phyloP scores from a whole-genome alignment of 768 basidiomycete species.

The Candolleomyces aberdarensis region DNA sequence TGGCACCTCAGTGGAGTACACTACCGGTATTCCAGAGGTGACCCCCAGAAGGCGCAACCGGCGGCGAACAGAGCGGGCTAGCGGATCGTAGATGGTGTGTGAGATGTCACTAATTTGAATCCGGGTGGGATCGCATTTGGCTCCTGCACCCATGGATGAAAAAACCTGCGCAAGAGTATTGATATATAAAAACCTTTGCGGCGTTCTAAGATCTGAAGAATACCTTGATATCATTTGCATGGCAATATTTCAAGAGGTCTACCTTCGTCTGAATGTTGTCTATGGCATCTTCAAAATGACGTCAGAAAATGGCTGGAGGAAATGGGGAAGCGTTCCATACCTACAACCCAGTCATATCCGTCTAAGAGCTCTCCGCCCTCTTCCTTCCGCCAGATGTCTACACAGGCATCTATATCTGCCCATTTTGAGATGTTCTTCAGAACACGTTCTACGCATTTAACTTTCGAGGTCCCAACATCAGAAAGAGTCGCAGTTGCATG shows the following conservation, averaged over 20 bases:
- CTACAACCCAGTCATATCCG: conserved; percentile 93
- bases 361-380: conserved; percentile 70
- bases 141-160: conserved; percentile 95
- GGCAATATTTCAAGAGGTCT: conserved; percentile 87
- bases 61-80: conserved; percentile 86
- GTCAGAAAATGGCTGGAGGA: neutral
- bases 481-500: conserved; percentile 87
- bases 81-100: conserved; percentile 87
- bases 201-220: neutral
- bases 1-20: conserved; percentile 94
- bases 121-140: conserved; percentile 92
- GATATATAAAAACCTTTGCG: neutral
- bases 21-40: conserved; percentile 73
- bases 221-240: conserved; percentile 76
- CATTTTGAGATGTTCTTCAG: conserved; percentile 77
- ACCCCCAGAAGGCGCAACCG: conserved; percentile 65
- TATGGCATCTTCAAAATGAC: conserved; percentile 68
- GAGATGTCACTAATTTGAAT: conserved; percentile 96
- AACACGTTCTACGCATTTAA: conserved; percentile 66
- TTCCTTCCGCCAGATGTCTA: conserved; percentile 86
- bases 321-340: conserved; percentile 35
- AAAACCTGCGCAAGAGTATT: conserved; percentile 63
- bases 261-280: conserved; percentile 98
- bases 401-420: conserved; percentile 79
- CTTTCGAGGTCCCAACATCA: conserved; percentile 94